A percentile compares a stretch with the other conserved stretches of the same genome.
phyloP scores from a whole-genome alignment of 169 alveolate genomes.

The Eimeria maxima region DNA sequence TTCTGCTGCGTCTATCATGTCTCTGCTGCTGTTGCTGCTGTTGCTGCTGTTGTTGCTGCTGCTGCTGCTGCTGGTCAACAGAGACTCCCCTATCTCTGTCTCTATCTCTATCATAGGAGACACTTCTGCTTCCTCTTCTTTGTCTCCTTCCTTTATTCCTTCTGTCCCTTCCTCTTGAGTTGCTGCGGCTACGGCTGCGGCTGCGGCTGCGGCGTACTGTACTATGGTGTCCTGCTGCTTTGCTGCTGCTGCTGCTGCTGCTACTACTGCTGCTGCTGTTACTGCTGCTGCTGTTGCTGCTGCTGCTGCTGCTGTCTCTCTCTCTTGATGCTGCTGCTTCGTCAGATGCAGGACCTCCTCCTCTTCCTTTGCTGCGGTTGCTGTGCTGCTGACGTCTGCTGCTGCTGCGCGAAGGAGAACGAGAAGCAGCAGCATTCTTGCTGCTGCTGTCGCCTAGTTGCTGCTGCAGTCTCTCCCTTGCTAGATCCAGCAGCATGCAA shows the following conservation, averaged over 20 bases:
- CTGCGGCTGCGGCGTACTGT: no score
- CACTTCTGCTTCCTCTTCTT: slow-evolving; percentile 25
- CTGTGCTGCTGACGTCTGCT: background rate
- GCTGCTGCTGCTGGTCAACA: no score
- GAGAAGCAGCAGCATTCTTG: slow-evolving; percentile 1
- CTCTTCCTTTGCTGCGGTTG: no score
- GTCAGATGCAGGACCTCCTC: slow-evolving; percentile 1
- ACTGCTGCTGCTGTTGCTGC: slow-evolving; percentile 41
- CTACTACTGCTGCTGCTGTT: background rate
- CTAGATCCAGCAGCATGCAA: slow-evolving; percentile 68
- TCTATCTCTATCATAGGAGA: background rate
- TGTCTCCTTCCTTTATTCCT: background rate
- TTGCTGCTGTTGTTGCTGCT: no score
- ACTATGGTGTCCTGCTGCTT: no score
- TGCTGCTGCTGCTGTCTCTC: background rate
- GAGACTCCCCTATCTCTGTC: background rate
- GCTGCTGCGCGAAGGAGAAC: background rate
- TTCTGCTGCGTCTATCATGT: background rate
- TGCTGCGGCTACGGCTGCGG: no score
- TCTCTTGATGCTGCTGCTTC: background rate
- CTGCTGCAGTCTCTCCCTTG: slow-evolving; percentile 64
- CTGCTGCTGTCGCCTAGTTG: slow-evolving; percentile 24
- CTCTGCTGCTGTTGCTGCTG: no score
- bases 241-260: slow-evolving; percentile 31
- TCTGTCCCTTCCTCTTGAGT: background rate